Base-by-base conservation (phyloP, 2,329 filamentous ascomycete species). In the Fonsecaea pedrosoi region DNA sequence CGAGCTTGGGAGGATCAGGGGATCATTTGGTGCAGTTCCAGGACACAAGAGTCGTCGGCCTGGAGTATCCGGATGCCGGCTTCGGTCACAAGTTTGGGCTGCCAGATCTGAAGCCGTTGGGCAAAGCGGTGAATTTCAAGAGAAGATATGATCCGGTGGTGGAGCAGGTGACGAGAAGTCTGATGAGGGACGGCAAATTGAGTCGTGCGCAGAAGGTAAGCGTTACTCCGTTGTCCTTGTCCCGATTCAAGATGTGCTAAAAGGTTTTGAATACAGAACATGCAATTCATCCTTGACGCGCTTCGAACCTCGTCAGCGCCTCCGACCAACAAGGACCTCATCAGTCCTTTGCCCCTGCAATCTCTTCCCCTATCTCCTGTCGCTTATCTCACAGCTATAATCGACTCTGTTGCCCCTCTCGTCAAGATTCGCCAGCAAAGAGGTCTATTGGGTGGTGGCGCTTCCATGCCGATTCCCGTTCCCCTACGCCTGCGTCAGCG, bases 171-270 rank as follows among this genome's bases (percentile, higher is more conserved):
- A 97, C 93, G 18, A 94, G 93, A 77, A 84, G 97, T 73, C 80
- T 99, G 70, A 99, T 98, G 94, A 84, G 85, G 74, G 87, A 98
- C 79, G 95, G 95, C 73, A 96, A 97, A 83, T 87, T 96, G 77
- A 90, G 90, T 75, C 86, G 87, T 78, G 95, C 95, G n/a, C 92
- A 99, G 79, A 88, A 89, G 82, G 93, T 96, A 84, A 58, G 60
- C 60, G 64, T 35, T 30, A 13, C 6, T 18, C 38, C 48, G 66
- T 54, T 64, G 60, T 37, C 21, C 9, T 8, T 21, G 6, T 13
- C 13, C n/a, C 5, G 7, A 21, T 4, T 7, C 32, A 48, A 13
- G 9, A 48, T 62, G 32, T 62, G 25, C 55, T 60, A 58, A 53
- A 13, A 12, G 21, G 45, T 25, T 21, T 56, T 25, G 37, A 32